Base-by-base conservation (phyloP, 768 basidiomycete species). In the Mrakia blollopis region DNA sequence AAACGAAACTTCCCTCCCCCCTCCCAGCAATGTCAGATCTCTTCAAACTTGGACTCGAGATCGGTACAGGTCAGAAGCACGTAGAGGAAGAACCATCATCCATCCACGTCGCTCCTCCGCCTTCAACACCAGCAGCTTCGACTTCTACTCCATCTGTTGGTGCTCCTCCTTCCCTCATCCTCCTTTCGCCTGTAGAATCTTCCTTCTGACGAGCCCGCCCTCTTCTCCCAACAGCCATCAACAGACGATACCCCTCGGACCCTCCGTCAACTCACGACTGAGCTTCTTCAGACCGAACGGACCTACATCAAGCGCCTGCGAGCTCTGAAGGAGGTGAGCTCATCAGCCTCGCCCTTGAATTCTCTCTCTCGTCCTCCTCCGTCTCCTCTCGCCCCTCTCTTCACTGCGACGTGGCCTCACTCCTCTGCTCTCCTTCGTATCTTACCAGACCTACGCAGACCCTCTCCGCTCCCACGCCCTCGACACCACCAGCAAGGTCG, bases 271-370 rank as follows among this genome's bases (percentile, higher is more conserved):
- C 88, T 92, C 77, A 87, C 95, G 79, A 90, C 90, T 79, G 95
- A 98, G 84, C 88, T 98, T n/a, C 88, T 97, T 25, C 87, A 89
- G 47, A 98, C 94, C 18, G 95, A 98, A 83, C 89, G 90, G 75
- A 90, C 92, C 67, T 98, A 98, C 82, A 90, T 97, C 79, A 89
- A 87, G 79, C 89, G 93, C 14, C 87, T 98, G 25, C 88, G 88
- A 79, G 90, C 89, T 39, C 88, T 98, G 81, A 94, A 95, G 84
- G 65, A 68, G 35, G 65, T 68, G 25, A 37, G 35, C 57, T 28
- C 57, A 6, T 57, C 57, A 50, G 18, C 47, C 47, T 18, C n/a
- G n/a, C n/a, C n/a, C n/a, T n/a, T n/a, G n/a, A n/a, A n/a, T n/a
- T 44, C 44, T 44, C 3, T 14, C 44, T 4, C 44, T 44, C 44